Evolutionary conservation across 371 early-diverging fungal genomes (phyloP), one percentile per base, ranked within the genome.

Genomic region (Mortierella sp.): DNA sequence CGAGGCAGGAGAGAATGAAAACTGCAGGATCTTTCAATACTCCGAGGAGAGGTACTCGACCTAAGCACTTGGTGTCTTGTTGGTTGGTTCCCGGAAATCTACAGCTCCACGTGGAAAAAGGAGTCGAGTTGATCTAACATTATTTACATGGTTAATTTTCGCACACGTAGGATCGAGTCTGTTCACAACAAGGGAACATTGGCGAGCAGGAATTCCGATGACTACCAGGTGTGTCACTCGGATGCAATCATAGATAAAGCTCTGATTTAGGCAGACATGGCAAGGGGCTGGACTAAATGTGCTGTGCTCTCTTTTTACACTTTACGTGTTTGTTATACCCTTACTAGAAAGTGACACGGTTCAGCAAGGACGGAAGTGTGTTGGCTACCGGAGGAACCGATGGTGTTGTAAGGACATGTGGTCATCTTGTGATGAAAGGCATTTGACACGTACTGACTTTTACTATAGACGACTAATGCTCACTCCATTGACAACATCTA

Each of bases 311-410:
- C 8, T 34, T 65, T 8, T 1, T 38, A 3, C 42, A 38, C 68
- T 38, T 38, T 10, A 38, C 68, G 10, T 38, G 24, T 28, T 47
- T 47, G 16, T 31, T 52, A n/a, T 28, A 7, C 21, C 28, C 6
- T 58, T 60, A 2, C 24, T 71, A 91, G 89, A 89, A 88, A 88
- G 92, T 90, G 4, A 89, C 84, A 9, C 91, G 92, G 2, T 92
- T 92, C 79, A 91, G 85, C 78, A 74, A 87, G 52, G 91, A 91
- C 77, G 95, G 95, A 13, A 85, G 77, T n/a, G 79, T 93, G 60
- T 70, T 95, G 31, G 94, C 92, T 7, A 91, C 91, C 19, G 95
- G 94, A 3, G 90, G 94, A 47, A 92, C 95, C 6, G 93, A 94
- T 76, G 94, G 95, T 11, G 89, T 90, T 28, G 89, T 86, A 81